These are phyloP conservation scores for Zasmidium angulare DNA, from an alignment of 2,329 filamentous ascomycete species.

Conservation along the genomic window DNA sequence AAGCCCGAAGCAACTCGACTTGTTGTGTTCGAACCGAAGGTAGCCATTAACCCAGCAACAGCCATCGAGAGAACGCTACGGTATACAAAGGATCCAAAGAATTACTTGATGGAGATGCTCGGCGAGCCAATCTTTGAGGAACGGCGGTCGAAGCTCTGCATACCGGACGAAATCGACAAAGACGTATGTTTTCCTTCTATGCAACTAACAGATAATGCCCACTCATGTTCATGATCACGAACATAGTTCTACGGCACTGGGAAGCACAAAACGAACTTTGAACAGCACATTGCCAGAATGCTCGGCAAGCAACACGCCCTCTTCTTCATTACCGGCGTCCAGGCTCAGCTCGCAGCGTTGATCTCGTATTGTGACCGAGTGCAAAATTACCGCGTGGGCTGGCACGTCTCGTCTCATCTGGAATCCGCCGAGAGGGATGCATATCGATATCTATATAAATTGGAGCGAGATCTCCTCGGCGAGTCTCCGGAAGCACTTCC, in stretches of 20 bases:
- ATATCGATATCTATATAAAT: constrained; percentile 18
- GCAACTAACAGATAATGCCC: neutral
- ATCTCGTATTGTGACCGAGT: constrained; percentile 17
- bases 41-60: neutral
- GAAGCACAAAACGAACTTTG: constrained; percentile 21
- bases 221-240: neutral
- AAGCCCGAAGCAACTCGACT: neutral
- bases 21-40: neutral
- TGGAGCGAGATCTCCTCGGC: constrained; percentile 18
- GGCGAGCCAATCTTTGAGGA: constrained; percentile 15
- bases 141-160: constrained; percentile 11
- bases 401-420: constrained; percentile 25
- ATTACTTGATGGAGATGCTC: constrained; percentile 17
- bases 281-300: constrained; percentile 21
- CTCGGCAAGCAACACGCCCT: constrained; percentile 24
- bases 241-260: constrained; percentile 18
- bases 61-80: neutral
- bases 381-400: constrained; percentile 15
- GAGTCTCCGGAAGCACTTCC: constrained; percentile 10
- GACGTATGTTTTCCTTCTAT: constrained; percentile 5
- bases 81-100: constrained; percentile 16
- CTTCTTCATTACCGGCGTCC: constrained; percentile 28
- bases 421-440: constrained; percentile 19
- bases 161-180: constrained; percentile 17
- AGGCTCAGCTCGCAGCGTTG: constrained; percentile 24